Evolutionary conservation across 305 asterid genomes (phyloP).

Genomic region (Fraxinus sp.): DNA sequence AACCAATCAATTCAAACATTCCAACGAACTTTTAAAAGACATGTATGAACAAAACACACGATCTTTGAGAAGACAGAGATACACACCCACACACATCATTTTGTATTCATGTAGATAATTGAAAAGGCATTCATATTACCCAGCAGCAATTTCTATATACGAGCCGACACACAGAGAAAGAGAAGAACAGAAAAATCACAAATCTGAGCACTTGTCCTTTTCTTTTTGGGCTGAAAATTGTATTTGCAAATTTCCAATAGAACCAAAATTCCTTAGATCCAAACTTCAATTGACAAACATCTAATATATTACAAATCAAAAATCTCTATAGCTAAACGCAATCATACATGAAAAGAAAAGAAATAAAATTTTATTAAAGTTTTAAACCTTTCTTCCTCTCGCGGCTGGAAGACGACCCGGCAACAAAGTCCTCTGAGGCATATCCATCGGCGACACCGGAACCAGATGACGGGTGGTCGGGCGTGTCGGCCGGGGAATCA

Average conservation of each 20-base stretch:
- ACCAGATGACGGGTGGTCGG: constrained; percentile 76
- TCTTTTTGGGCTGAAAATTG: background rate
- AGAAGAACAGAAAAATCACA: background rate
- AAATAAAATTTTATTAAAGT: background rate
- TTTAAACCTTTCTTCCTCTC: constrained; percentile 82
- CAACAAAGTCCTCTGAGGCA: constrained; percentile 89
- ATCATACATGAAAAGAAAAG: background rate
- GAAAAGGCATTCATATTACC: background rate
- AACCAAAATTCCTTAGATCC: constrained; percentile 27
- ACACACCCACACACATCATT: background rate
- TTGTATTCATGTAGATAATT: background rate
- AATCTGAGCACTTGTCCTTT: background rate
- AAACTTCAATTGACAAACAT: constrained; percentile 2
- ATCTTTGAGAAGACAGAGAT: background rate
- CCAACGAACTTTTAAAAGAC: background rate
- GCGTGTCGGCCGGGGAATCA: constrained; percentile 82
- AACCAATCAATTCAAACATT: background rate
- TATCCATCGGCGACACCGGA: constrained; percentile 75
- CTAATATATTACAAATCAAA: background rate
- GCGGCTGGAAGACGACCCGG: constrained; percentile 90
- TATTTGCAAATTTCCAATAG: background rate
- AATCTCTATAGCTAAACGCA: background rate
- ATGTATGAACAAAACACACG: background rate
- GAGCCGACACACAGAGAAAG: background rate
- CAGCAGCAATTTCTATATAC: background rate